phyloP scores from a whole-genome alignment of 2,329 filamentous ascomycete genomes.

The Fusarium guadeloupense region DNA sequence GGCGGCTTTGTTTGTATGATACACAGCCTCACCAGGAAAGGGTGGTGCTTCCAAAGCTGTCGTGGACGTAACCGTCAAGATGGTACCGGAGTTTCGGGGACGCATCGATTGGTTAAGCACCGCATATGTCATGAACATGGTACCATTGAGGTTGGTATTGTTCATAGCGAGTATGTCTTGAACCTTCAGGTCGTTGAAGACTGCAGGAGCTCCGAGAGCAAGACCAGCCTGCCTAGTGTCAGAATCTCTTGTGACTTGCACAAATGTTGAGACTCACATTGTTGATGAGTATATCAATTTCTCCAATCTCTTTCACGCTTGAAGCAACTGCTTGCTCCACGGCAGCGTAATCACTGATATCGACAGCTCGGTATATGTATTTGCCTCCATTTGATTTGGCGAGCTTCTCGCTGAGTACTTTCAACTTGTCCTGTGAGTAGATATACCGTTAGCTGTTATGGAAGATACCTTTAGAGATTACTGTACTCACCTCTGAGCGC shows the following conservation, averaged over 20 bases:
- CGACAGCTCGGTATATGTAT: neutral
- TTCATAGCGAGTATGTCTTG: conserved; percentile 7
- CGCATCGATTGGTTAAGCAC: conserved; percentile 33
- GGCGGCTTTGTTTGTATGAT: conserved; percentile 19
- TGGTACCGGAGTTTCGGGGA: conserved; percentile 11
- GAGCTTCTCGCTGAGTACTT: neutral
- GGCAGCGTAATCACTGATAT: neutral
- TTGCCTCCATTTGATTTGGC: neutral
- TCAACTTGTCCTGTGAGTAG: neutral
- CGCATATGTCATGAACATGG: conserved; percentile 46
- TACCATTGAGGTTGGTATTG: conserved; percentile 48
- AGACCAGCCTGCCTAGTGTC: conserved; percentile 10
- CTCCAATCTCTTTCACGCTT: conserved; percentile 5
- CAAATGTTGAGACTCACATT: neutral
- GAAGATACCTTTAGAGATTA: no score
- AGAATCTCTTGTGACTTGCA: neutral
- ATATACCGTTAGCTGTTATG: neutral
- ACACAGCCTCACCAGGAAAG: conserved; percentile 15
- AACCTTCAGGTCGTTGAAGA: conserved; percentile 11
- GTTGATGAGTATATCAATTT: conserved; percentile 24
- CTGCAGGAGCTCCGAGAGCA: conserved; percentile 14
- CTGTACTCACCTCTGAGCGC: neutral
- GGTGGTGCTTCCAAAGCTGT: conserved; percentile 18
- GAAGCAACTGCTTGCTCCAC: neutral
- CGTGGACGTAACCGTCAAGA: conserved; percentile 15